phyloP scores from a whole-genome alignment of 768 basidiomycete species.

The Phanerodontia chrysosporium region DNA sequence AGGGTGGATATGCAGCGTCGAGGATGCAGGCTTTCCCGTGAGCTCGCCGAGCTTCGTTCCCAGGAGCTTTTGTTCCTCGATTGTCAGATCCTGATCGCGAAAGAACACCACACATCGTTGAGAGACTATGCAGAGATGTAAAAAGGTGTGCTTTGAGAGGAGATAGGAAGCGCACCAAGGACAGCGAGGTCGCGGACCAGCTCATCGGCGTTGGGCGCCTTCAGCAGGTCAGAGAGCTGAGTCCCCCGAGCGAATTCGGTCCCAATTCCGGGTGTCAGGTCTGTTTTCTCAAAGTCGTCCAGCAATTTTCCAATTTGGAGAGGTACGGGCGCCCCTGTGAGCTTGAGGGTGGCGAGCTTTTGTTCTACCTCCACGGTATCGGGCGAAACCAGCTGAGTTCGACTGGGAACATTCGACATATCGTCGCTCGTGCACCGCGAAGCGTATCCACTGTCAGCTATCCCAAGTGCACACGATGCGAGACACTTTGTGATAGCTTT shows the following conservation, averaged over 20 bases:
- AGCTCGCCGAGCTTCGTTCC: constrained; percentile 43
- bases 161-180: constrained; percentile 18
- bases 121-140: constrained; percentile 25
- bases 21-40: constrained; percentile 42
- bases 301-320: constrained; percentile 4
- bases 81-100: constrained; percentile 47
- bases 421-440: too few relatives aligned
- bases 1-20: constrained; percentile 52
- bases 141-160: background rate
- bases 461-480: too few relatives aligned
- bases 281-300: background rate
- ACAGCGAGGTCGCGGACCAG: constrained; percentile 51
- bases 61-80: constrained; percentile 49
- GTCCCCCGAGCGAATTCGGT: constrained; percentile 43
- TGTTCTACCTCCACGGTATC: constrained; percentile 10
- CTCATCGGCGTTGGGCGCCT: constrained; percentile 41
- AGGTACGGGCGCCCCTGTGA: constrained; percentile 4
- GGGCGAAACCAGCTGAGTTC: constrained; percentile 1
- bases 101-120: constrained; percentile 66
- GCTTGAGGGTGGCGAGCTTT: background rate
- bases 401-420: background rate
- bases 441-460: too few relatives aligned
- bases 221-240: constrained; percentile 44
- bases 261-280: constrained; percentile 49
- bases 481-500: too few relatives aligned